Evolutionary conservation across 768 basidiomycete genomes (phyloP), one percentile per base, ranked within the genome.

Genomic region (Holtermannia corniformis): DNA sequence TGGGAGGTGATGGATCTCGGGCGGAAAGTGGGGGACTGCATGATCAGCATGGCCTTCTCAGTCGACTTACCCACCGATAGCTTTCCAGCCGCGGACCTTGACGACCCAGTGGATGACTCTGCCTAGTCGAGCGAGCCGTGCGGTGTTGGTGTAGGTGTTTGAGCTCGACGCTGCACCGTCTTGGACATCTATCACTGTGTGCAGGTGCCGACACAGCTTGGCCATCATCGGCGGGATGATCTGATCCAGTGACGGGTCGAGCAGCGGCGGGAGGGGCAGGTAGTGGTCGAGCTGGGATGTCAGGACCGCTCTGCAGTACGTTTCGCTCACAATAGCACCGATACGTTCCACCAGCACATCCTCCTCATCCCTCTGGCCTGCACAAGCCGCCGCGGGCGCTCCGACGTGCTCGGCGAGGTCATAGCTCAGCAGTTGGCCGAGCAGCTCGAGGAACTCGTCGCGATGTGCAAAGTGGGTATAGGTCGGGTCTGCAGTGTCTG

Each of bases 11-110:
- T 80, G 76, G 28, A 95, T 79, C 64, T 89, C 84, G 66, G 96
- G 93, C 41, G 93, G 93, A 67, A 99, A 95, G 72, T 86, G 91
- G 57, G 87, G 83, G 57, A 85, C 93, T 99, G 65, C 3, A 55
- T 19, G 50, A 2, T 3, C 25, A 47, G 13, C 14, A n/a, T 1
- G 21, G 12, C 20, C 41, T 4, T 5, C 2, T 28, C 32, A 37
- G n/a, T n/a, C n/a, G 32, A 37, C 10, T 7, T 41, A 78, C 83
- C 76, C 62, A 93, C 93, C 82, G 74, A 93, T 85, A 0, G 84
- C 83, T 75, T 96, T 96, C 72, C 85, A 82, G 32, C 93, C 91
- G 49, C 95, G 79, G 47, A 82, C 86, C 70, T 91, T 96, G 71
- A 87, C 79, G 63, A 88, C 84, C 67, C 77, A 76, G 70, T 93